Evolutionary conservation across 495 filamentous ascomycete genomes (phyloP).

Genomic region (Penicillium samsonianum): DNA sequence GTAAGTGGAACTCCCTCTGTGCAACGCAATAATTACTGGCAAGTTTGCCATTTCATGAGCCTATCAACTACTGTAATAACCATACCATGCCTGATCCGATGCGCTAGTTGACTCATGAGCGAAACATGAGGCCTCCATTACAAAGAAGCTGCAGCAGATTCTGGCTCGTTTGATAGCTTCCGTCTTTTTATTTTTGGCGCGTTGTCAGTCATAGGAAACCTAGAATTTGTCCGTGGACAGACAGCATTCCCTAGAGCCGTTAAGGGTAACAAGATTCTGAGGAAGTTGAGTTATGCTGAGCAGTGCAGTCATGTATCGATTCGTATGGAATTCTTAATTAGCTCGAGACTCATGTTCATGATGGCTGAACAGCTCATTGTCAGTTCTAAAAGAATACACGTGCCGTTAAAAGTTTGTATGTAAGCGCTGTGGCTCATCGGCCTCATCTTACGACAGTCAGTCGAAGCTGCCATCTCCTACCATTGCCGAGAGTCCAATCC

Average conservation of each 20-base stretch:
- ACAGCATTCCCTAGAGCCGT: background rate
- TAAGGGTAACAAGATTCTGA: background rate
- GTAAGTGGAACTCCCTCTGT: too few species aligned
- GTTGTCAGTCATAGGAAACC: background rate
- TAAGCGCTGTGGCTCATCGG: background rate
- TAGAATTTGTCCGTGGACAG: background rate
- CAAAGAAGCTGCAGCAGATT: too few species aligned
- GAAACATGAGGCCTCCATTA: background rate
- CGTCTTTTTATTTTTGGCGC: background rate
- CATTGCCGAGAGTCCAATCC: background rate
- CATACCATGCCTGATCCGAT: too few species aligned
- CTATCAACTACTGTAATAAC: too few species aligned
- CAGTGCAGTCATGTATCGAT: too few species aligned
- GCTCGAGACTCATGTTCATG: too few species aligned
- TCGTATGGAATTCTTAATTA: too few species aligned
- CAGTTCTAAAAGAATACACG: background rate
- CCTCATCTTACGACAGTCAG: too few species aligned
- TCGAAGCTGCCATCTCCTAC: background rate
- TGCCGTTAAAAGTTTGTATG: background rate
- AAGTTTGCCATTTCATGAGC: too few species aligned
- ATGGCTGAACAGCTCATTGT: too few species aligned
- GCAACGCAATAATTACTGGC: too few species aligned
- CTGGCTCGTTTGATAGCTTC: background rate
- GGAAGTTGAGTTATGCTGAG: too few species aligned
- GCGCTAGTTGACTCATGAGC: background rate